Evolutionary conservation across 208 protist species (phyloP).

Genomic region (Crithidia sp.): DNA sequence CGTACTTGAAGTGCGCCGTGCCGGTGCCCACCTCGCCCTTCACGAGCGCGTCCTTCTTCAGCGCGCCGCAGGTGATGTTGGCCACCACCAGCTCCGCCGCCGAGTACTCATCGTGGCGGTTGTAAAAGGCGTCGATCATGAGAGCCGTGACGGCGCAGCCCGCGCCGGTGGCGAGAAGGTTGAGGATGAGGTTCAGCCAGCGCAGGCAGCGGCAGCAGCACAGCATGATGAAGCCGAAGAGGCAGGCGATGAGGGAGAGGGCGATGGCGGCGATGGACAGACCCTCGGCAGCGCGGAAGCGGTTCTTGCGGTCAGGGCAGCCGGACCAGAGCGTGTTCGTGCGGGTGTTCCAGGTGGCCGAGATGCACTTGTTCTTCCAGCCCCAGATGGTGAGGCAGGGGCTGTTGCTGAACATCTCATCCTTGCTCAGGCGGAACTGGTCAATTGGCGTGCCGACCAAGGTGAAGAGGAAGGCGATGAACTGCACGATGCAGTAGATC

Average conservation of each 20-base stretch:
- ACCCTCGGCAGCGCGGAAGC: conserved; percentile 47
- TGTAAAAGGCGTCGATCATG: conserved; percentile 40
- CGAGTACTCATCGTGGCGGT: conserved; percentile 22
- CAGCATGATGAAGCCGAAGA: conserved; percentile 44
- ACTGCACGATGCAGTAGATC: conserved; percentile 40
- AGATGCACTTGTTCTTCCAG: conserved; percentile 52
- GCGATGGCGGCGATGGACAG: conserved; percentile 44
- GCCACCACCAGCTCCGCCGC: neutral
- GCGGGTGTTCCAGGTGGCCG: conserved; percentile 9
- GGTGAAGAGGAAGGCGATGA: conserved; percentile 49
- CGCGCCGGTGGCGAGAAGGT: conserved; percentile 33
- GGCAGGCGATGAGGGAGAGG: conserved; percentile 26
- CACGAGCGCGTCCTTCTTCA: neutral
- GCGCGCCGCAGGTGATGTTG: conserved; percentile 12
- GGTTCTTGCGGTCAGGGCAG: conserved; percentile 34
- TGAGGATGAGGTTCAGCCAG: conserved; percentile 40
- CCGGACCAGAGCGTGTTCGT: conserved; percentile 20
- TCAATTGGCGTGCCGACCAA: conserved; percentile 55
- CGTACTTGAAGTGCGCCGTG: conserved; percentile 40
- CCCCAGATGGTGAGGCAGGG: conserved; percentile 64
- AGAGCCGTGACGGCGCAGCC: conserved; percentile 35
- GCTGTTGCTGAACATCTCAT: conserved; percentile 29
- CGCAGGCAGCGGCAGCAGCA: conserved; percentile 60
- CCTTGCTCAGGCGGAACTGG: conserved; percentile 39
- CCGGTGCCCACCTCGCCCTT: neutral